Evolutionary conservation across 2,329 filamentous ascomycete species (phyloP).

Genomic region (Arthrobotrys conoides): DNA sequence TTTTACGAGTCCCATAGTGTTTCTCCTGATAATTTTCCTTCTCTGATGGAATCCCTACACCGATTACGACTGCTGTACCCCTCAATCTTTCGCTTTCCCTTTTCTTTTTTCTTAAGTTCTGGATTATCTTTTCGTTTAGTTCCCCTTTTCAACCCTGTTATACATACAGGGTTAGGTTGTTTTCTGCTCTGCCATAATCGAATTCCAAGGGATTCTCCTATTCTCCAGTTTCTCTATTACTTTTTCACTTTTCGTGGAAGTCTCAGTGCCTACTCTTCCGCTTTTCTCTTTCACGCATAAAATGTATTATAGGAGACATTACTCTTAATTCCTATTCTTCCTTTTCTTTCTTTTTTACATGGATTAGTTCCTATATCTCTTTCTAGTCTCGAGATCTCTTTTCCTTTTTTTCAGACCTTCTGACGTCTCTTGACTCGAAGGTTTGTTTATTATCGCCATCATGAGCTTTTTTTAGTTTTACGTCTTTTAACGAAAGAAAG

Average conservation of each 20-base stretch:
- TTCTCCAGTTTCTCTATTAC: constrained; percentile 16
- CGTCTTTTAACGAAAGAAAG: neutral
- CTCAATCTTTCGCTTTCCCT: constrained; percentile 12
- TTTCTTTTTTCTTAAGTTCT: constrained; percentile 17
- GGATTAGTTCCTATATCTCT: constrained; percentile 2
- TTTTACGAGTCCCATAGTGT: constrained; percentile 44
- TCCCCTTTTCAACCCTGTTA: constrained; percentile 15
- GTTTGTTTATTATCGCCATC: neutral
- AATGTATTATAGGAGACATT: constrained; percentile 42
- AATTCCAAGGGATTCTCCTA: constrained; percentile 34
- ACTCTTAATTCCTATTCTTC: constrained; percentile 34
- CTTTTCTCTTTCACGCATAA: constrained; percentile 20
- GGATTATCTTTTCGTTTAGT: constrained; percentile 27
- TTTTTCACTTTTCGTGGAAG: constrained; percentile 12
- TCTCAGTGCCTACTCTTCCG: constrained; percentile 2
- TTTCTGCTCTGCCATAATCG: constrained; percentile 29
- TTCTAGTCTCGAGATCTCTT: neutral
- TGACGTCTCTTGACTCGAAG: constrained; percentile 6
- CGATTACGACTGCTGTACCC: constrained; percentile 32
- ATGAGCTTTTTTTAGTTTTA: constrained; percentile 12
- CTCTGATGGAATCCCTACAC: constrained; percentile 33
- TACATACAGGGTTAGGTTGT: constrained; percentile 9
- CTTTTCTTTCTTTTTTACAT: constrained; percentile 1
- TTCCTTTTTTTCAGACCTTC: neutral
- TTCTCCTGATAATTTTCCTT: constrained; percentile 17